A percentile compares a stretch with the other conserved stretches of the same genome.
Conservation (phyloP, 2,329 filamentous ascomycete species). For the Septoria petroselini region DNA sequence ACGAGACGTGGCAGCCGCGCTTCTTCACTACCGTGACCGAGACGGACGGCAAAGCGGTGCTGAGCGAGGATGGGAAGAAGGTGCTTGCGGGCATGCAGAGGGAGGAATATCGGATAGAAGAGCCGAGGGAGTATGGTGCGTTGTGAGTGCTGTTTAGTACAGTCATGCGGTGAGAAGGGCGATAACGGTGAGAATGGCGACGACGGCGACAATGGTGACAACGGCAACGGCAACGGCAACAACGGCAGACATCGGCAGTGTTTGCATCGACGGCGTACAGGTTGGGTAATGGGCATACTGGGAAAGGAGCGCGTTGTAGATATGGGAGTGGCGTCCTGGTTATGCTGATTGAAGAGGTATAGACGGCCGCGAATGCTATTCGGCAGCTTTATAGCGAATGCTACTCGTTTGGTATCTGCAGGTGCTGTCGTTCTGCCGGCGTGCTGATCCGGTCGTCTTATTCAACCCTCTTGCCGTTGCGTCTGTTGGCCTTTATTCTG, state of each 20-base stretch:
- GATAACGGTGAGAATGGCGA: no score
- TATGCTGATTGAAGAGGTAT: no score
- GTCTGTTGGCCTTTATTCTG: no score
- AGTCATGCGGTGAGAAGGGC: no score
- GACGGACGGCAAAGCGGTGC: constrained; percentile 58
- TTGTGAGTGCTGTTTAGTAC: constrained; percentile 41
- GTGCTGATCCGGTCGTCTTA: no score
- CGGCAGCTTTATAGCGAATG: no score
- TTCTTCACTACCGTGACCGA: constrained; percentile 73
- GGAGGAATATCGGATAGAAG: constrained; percentile 50
- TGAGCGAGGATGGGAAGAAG: constrained; percentile 61
- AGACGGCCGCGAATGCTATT: no score
- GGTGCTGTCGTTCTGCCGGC: no score
- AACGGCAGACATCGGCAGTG: neutral
- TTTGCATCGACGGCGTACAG: neutral
- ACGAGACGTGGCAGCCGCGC: constrained; percentile 73
- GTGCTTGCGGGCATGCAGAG: constrained; percentile 56
- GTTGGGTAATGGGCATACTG: neutral
- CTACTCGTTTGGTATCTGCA: no score
- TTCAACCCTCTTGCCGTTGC: no score
- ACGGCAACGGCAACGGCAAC: no score
- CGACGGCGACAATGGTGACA: no score
- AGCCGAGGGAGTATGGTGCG: constrained; percentile 42
- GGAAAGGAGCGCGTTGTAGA: neutral
- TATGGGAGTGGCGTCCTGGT: neutral